Evolutionary conservation across 257 asterid genomes (phyloP), one percentile per base, ranked within the genome.

Genomic region (Nicotiana knightiana): DNA sequence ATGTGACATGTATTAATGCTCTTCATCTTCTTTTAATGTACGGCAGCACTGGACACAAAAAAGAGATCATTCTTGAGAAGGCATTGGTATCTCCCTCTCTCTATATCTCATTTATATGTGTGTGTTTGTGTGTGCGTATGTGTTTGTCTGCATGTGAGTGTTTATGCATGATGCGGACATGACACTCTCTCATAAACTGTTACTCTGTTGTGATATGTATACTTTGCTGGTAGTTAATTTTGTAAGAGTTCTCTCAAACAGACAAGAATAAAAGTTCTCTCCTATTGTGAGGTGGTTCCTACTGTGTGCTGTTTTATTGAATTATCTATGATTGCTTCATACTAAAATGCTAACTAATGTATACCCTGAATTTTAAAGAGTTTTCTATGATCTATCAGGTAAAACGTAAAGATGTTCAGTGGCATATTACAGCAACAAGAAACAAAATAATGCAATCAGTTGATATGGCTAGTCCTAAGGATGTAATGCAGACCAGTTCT

Each of bases 21-120:
- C 37, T 81, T 46, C 32, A 21, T 83, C 5, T 37, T 83, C 82
- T 37, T 37, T 64, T 63, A 28, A 48, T 81, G 58, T 67, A 21
- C n/a, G 64, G 95, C 98, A 96, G 99, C 93, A 92, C 97, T 30
- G 98, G 99, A 73, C 85, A 85, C 91, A 94, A 91, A 88, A 92
- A 93, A 88, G 99, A 96, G 91, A 89, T 89, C 67, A 81, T 89
- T 81, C 97, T 96, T 64, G 93, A 93, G 79, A 96, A 89, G 83
- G 89, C 85, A 91, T 83, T 93, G 93, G 99, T 96, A 90, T 83
- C 86, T 77, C 75, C 54, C 70, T 81, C 85, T 78, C 81, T 83
- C 73, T 85, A 82, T 32, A 26, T n/a, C 58, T 1, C 13, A 4
- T 33, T 2, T 66, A 1, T 79, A 13, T 28, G 63, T 51, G 62